Percentiles rank a stretch among this genome's conserved stretches.
Evolutionary conservation across 371 early-diverging fungal species (phyloP).

Genomic region (Syncephalastrum sp.): DNA sequence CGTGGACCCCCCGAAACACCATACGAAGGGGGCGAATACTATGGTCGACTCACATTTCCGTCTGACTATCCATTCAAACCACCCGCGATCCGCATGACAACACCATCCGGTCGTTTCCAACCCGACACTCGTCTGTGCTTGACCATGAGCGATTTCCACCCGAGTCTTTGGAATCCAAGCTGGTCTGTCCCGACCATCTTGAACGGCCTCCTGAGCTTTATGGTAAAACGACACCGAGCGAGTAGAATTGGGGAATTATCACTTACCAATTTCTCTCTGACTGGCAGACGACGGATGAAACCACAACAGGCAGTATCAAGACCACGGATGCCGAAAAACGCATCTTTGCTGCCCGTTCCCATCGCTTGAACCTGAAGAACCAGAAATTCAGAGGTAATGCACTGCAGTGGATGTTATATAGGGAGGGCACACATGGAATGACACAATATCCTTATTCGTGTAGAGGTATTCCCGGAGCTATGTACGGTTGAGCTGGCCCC

Average conservation of each 20-base stretch:
- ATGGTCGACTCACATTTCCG: slow-evolving; percentile 94
- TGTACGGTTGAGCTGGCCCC: slow-evolving; percentile 58
- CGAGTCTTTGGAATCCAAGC: slow-evolving; percentile 93
- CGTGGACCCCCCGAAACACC: slow-evolving; percentile 93
- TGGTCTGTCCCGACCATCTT: slow-evolving; percentile 96
- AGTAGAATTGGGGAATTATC: background rate
- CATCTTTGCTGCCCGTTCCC: slow-evolving; percentile 76
- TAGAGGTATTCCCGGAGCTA: slow-evolving; percentile 79
- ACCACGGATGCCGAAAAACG: slow-evolving; percentile 78
- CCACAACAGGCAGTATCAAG: slow-evolving; percentile 89
- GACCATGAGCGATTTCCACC: slow-evolving; percentile 95
- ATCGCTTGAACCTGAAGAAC: slow-evolving; percentile 73
- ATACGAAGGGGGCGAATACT: slow-evolving; percentile 92
- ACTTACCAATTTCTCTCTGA: background rate
- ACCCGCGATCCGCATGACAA: slow-evolving; percentile 93
- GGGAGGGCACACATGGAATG: background rate
- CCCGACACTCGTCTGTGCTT: slow-evolving; percentile 89
- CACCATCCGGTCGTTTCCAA: slow-evolving; percentile 89
- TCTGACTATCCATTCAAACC: slow-evolving; percentile 96
- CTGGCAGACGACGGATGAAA: slow-evolving; percentile 71
- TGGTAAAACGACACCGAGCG: slow-evolving; percentile 60
- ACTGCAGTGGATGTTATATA: background rate
- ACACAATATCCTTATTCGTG: background rate
- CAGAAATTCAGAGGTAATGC: slow-evolving; percentile 70
- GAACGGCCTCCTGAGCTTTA: slow-evolving; percentile 92